These are phyloP conservation scores for Drosera capensis DNA, from an alignment of 148 eudicot species.

Conservation along the genomic window DNA sequence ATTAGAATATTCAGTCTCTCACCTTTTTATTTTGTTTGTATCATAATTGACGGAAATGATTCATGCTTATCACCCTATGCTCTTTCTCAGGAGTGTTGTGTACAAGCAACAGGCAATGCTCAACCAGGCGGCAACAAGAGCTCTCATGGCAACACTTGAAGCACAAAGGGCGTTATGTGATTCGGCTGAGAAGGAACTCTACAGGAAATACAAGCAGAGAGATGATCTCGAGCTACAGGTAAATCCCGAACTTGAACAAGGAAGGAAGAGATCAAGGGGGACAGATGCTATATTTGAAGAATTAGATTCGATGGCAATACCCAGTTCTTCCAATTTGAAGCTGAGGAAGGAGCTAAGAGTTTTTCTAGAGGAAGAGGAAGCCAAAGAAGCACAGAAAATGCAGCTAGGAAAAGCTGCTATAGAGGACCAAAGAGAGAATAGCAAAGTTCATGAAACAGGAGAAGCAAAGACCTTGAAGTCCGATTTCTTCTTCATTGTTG, in stretches of 20 bases:
- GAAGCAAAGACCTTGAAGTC: slow-evolving; percentile 9
- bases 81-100: slow-evolving; percentile 55
- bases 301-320: slow-evolving; percentile 16
- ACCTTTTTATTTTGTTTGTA: background rate
- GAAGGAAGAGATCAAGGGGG: slow-evolving; percentile 72
- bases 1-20: background rate
- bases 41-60: background rate
- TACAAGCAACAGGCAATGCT: slow-evolving; percentile 78
- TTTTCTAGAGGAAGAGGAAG: slow-evolving; percentile 73
- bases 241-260: slow-evolving; percentile 43
- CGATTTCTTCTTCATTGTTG: slow-evolving; percentile 25
- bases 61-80: background rate
- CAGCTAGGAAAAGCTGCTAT: background rate
- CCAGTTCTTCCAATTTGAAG: slow-evolving; percentile 19
- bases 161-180: slow-evolving; percentile 84
- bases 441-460: slow-evolving; percentile 17
- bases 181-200: slow-evolving; percentile 82
- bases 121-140: slow-evolving; percentile 73
- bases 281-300: slow-evolving; percentile 33
- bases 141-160: slow-evolving; percentile 87
- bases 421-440: no score
- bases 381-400: slow-evolving; percentile 11
- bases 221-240: slow-evolving; percentile 65
- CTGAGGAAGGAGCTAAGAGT: slow-evolving; percentile 41
- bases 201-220: slow-evolving; percentile 44